Percentiles rank a stretch among this genome's conserved stretches.
phyloP scores from a whole-genome alignment of 2,329 filamentous ascomycete species.

The Xylaria sp. region DNA sequence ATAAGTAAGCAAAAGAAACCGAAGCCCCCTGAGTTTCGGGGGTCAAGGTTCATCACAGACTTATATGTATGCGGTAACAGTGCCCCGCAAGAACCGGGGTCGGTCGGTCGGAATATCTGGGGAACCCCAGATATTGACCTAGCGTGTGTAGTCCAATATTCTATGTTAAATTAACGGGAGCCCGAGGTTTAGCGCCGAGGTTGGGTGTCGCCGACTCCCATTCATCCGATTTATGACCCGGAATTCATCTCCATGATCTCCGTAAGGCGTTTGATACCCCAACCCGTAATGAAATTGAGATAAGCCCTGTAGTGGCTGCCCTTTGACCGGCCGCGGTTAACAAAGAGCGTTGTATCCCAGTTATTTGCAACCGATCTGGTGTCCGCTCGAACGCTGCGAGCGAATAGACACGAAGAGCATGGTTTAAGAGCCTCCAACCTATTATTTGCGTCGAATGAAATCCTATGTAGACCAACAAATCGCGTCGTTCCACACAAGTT shows the following conservation, averaged over 20 bases:
- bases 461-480: not conserved
- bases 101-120: conserved; percentile 15
- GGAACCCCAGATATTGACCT: conserved; percentile 13
- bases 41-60: conserved; percentile 10
- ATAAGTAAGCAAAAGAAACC: not conserved
- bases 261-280: conserved; percentile 4
- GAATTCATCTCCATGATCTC: conserved; percentile 10
- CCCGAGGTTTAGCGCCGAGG: conserved; percentile 23
- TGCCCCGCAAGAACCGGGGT: conserved; percentile 22
- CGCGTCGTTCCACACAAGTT: conserved; percentile 3
- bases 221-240: conserved; percentile 26
- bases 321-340: conserved; percentile 29
- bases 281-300: conserved; percentile 1
- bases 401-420: not conserved
- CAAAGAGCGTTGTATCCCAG: not conserved
- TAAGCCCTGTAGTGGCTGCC: conserved; percentile 3
- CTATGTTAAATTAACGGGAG: conserved; percentile 16
- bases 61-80: conserved; percentile 3
- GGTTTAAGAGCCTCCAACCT: not conserved
- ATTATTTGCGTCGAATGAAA: not conserved
- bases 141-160: conserved; percentile 4
- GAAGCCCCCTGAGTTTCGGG: not conserved
- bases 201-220: conserved; percentile 23
- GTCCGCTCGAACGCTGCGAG: not conserved
- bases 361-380: not conserved